Conservation (phyloP, 805 yeast genomes). For the Debaryomyces prosopidis region DNA sequence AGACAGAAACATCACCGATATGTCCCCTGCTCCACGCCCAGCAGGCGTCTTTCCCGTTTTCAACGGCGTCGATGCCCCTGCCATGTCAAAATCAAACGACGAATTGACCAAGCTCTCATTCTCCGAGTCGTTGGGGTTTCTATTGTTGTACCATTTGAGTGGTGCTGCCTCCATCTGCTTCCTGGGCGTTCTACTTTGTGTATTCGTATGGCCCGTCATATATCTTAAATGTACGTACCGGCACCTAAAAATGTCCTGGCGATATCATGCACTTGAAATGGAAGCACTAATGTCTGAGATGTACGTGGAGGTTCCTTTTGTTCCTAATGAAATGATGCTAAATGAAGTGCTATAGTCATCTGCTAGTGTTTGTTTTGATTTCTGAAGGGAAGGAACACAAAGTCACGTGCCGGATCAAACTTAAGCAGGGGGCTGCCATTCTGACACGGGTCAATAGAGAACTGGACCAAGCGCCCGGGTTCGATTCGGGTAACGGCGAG, state of each 20-base stretch:
- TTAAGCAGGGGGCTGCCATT: no score
- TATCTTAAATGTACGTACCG: background rate
- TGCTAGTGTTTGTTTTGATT: background rate
- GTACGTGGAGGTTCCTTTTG: background rate
- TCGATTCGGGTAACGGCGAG: no score
- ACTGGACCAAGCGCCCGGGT: no score
- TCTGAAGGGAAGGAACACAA: background rate
- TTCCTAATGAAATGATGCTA: background rate
- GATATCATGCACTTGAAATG: background rate
- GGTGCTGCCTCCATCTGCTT: background rate
- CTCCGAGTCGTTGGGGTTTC: constrained; percentile 4
- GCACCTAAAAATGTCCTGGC: background rate
- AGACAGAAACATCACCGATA: constrained; percentile 22
- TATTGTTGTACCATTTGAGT: constrained; percentile 4
- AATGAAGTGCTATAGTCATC: background rate
- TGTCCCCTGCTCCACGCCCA: constrained; percentile 2
- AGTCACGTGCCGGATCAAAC: no score
- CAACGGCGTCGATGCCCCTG: constrained; percentile 12
- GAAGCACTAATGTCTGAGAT: background rate
- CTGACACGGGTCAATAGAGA: no score
- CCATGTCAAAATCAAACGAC: constrained; percentile 10
- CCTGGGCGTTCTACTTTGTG: background rate
- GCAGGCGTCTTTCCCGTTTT: background rate
- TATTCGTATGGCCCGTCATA: constrained; percentile 3
- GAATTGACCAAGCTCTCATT: constrained; percentile 2